Evolutionary conservation across 345 rosid species (phyloP), one percentile per base, ranked within the genome.

Genomic region (Sisymbrium irio): DNA sequence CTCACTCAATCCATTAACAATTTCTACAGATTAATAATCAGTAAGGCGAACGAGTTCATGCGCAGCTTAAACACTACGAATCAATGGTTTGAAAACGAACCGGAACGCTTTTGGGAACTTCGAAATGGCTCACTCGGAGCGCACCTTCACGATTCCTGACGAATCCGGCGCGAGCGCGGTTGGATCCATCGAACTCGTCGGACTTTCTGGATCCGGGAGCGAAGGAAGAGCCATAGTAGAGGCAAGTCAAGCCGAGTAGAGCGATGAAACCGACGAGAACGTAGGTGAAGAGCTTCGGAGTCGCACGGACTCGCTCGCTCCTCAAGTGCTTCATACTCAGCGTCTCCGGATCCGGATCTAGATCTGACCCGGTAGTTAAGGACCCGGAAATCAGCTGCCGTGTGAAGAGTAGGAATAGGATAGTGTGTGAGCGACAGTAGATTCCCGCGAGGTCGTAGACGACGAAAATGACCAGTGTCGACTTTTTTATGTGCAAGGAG

Each of bases 181-280:
- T 87, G 62, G 83, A 69, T 57, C 76, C 82, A 12, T 61, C 75
- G 10, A 68, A 77, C 2, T 73, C 81, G 20, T 84, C 95, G 67
- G 86, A 84, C 70, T 85, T 82, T 54, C 89, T 79, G 22, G 82
- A 74, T 4, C 87, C 89, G 6, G 98, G 97, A 42, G 94, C 92
- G 49, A 92, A 80, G 8, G 84, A 77, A 4, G 98, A 89, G 37
- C 91, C 93, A 17, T 82, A 89, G 75, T 88, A 93, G 76, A 93
- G 66, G 71, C 98, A 86, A 66, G 83, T 55, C 79, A 93, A 69
- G 53, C 89, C 96, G 45, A 93, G 89, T 53, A 85, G 30, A 20
- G 71, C 77, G 66, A 93, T 86, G 65, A 88, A 58, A 3, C 83
- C 89, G 53, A 93, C 63, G 9, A 94, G 84, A 37, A 74, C 62